These are phyloP conservation scores for Acer campestre DNA, from an alignment of 345 rosid species.

Conservation along the genomic window DNA sequence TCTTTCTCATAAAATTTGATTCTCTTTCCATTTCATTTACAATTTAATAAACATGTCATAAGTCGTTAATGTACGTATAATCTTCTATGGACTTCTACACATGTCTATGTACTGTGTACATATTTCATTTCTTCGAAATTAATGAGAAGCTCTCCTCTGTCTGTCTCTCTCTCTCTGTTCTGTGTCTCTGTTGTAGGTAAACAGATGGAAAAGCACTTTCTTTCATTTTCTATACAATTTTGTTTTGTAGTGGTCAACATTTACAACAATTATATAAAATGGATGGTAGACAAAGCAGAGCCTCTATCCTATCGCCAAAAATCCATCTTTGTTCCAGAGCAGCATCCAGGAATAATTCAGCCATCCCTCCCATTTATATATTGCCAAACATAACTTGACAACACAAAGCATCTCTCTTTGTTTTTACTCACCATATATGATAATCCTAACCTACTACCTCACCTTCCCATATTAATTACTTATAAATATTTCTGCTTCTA, in stretches of 20 bases:
- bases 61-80: no score
- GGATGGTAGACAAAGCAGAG: not conserved
- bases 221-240: not conserved
- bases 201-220: not conserved
- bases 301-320: conserved; percentile 1
- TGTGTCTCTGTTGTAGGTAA: not conserved
- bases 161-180: not conserved
- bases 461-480: no score
- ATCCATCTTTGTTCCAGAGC: not conserved
- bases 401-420: conserved; percentile 17
- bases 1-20: no score
- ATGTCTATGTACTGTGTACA: no score
- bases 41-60: no score
- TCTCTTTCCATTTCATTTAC: no score
- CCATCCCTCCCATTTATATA: not conserved
- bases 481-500: no score
- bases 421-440: not conserved
- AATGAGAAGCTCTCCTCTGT: not conserved
- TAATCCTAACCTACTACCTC: no score
- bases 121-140: not conserved
- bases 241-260: not conserved
- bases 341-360: conserved; percentile 2
- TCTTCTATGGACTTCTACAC: not conserved
- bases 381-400: conserved; percentile 7
- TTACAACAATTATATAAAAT: not conserved